Conservation (phyloP, 2,329 filamentous ascomycete genomes). For the Ceratocystis smalleyi region DNA sequence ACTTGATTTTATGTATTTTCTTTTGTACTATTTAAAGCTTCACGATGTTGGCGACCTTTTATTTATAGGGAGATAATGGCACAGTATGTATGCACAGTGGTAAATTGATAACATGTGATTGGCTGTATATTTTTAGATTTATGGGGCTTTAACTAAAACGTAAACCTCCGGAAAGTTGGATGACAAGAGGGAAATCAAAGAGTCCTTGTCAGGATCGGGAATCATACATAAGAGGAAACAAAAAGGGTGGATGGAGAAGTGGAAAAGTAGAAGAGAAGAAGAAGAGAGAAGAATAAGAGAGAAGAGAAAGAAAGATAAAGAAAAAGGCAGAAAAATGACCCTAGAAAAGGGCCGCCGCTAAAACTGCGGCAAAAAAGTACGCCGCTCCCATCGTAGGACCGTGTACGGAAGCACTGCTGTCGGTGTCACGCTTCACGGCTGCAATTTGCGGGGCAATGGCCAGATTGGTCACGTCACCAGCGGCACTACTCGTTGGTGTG, state of each 20-base stretch:
- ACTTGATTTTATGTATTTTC: conserved; percentile 1
- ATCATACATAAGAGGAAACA: background rate
- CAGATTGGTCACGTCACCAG: background rate
- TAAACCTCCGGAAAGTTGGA: background rate
- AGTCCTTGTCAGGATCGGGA: background rate
- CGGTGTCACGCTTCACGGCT: background rate
- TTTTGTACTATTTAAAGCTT: conserved; percentile 4
- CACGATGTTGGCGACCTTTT: background rate
- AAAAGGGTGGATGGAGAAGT: background rate
- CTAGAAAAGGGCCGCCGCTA: background rate
- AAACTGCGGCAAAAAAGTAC: background rate
- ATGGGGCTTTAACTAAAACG: background rate
- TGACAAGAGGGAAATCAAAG: background rate
- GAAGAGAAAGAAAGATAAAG: background rate
- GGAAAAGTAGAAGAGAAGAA: background rate
- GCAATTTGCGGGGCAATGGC: background rate
- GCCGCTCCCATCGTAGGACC: background rate
- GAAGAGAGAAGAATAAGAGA: background rate
- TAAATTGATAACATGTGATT: background rate
- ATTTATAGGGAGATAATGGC: background rate
- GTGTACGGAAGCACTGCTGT: background rate
- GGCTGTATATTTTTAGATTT: background rate
- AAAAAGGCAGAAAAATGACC: background rate
- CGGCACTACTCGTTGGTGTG: background rate
- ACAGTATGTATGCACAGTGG: background rate